Percentiles rank a stretch among this genome's conserved stretches.
Conservation (phyloP, 1,139 yeast species). For the Petasospora rhodanensis region DNA sequence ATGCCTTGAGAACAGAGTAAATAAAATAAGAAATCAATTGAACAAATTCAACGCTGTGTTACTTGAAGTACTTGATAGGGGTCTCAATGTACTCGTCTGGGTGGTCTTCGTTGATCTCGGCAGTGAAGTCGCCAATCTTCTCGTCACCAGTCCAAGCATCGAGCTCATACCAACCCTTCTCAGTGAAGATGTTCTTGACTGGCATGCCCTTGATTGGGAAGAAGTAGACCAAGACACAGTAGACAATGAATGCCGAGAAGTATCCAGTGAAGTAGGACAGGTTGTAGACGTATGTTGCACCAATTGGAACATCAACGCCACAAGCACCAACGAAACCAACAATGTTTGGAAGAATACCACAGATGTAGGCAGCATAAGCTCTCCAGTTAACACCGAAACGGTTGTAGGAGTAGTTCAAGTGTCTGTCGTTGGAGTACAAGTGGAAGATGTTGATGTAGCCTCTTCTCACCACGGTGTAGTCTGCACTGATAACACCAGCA, state of each 20-base stretch:
- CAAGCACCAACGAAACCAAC: conserved; percentile 87
- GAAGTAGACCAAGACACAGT: conserved; percentile 44
- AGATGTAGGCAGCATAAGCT: conserved; percentile 63
- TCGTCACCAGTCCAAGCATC: conserved; percentile 45
- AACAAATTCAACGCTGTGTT: too few species aligned
- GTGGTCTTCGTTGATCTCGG: conserved; percentile 25
- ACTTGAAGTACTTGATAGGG: too few species aligned
- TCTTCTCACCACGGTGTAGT: conserved; percentile 72
- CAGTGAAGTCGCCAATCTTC: conserved; percentile 57
- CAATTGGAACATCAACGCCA: conserved; percentile 66
- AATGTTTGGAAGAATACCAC: conserved; percentile 77
- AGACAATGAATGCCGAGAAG: conserved; percentile 47
- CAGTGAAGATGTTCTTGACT: conserved; percentile 40
- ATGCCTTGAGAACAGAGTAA: conserved; percentile 26
- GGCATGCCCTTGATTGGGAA: conserved; percentile 64
- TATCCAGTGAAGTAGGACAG: conserved; percentile 77
- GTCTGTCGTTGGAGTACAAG: conserved; percentile 45
- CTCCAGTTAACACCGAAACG: conserved; percentile 75
- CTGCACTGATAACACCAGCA: conserved; percentile 78
- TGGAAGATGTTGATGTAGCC: conserved; percentile 65
- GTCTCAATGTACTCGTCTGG: conserved; percentile 25
- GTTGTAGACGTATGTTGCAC: conserved; percentile 69
- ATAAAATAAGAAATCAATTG: too few species aligned
- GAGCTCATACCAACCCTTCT: conserved; percentile 65
- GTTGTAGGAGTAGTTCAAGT: conserved; percentile 57